Evolutionary conservation across 2,329 filamentous ascomycete species (phyloP).

Genomic region (Ascocoryne sarcoides): DNA sequence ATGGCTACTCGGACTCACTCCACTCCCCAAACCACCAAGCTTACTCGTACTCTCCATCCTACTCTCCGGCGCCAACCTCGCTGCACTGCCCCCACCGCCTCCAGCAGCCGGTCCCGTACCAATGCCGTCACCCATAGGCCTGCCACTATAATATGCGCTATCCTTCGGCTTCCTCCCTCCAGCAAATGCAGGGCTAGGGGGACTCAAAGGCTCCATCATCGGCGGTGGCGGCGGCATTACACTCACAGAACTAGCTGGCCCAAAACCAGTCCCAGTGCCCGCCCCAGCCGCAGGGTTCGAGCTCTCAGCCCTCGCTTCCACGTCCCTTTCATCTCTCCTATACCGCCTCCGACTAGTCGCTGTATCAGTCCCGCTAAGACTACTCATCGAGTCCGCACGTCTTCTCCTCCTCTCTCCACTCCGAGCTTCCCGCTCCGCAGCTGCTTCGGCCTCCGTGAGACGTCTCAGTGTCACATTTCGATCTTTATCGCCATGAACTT

Average conservation of each 20-base stretch:
- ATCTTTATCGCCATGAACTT: slow-evolving; percentile 51
- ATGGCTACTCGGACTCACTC: slow-evolving; percentile 24
- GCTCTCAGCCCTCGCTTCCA: slow-evolving; percentile 30
- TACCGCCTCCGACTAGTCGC: slow-evolving; percentile 40
- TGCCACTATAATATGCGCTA: slow-evolving; percentile 52
- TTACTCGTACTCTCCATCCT: background rate
- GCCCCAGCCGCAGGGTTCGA: slow-evolving; percentile 7
- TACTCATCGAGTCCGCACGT: slow-evolving; percentile 45
- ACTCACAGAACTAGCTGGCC: slow-evolving; percentile 5
- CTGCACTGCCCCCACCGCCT: slow-evolving; percentile 3
- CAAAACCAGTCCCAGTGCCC: slow-evolving; percentile 31
- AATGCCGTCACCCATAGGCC: slow-evolving; percentile 23
- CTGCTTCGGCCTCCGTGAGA: slow-evolving; percentile 51
- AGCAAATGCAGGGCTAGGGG: slow-evolving; percentile 49
- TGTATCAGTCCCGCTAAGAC: slow-evolving; percentile 47
- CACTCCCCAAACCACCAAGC: slow-evolving; percentile 9
- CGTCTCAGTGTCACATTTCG: slow-evolving; percentile 53
- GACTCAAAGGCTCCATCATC: slow-evolving; percentile 38
- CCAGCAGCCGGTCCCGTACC: too few relatives aligned
- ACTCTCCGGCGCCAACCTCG: background rate
- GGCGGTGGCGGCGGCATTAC: slow-evolving; percentile 14
- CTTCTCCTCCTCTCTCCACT: slow-evolving; percentile 31
- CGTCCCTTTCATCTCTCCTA: slow-evolving; percentile 42
- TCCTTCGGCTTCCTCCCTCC: slow-evolving; percentile 46
- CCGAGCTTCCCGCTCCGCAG: slow-evolving; percentile 29